Conservation (phyloP, 345 rosid species). For the Clausena lansium region DNA sequence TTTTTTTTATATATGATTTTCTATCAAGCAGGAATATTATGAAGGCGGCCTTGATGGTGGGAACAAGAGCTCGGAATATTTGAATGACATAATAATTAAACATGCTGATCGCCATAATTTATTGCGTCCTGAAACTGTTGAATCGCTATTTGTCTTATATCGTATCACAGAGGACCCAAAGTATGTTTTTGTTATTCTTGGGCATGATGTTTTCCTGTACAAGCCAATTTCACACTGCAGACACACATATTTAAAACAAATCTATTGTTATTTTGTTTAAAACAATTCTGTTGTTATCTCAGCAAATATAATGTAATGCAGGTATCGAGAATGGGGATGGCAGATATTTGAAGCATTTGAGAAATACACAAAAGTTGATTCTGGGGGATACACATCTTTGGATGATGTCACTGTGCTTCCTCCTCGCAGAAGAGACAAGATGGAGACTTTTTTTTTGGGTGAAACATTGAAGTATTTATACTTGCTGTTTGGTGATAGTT, state of each 20-base stretch:
- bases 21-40: constrained; percentile 60
- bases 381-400: constrained; percentile 84
- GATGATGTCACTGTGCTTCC: constrained; percentile 81
- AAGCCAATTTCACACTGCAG: not conserved
- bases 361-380: constrained; percentile 67
- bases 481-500: constrained; percentile 82
- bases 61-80: constrained; percentile 69
- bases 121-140: constrained; percentile 95
- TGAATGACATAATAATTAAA: constrained; percentile 84
- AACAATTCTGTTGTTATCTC: not conserved
- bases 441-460: constrained; percentile 93
- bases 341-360: constrained; percentile 95
- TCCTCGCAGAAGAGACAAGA: constrained; percentile 84
- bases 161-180: constrained; percentile 81
- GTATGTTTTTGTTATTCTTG: constrained; percentile 40
- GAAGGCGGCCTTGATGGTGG: constrained; percentile 91
- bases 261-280: not conserved
- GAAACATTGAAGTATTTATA: constrained; percentile 88
- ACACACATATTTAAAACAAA: not conserved
- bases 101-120: constrained; percentile 87
- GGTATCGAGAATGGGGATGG: constrained; percentile 96
- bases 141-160: constrained; percentile 81
- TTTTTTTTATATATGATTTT: constrained; percentile 21
- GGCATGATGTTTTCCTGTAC: constrained; percentile 10
- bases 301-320: constrained; percentile 28